These are phyloP conservation scores for Paxillus involutus DNA, from an alignment of 768 basidiomycete species.

Conservation along the genomic window DNA sequence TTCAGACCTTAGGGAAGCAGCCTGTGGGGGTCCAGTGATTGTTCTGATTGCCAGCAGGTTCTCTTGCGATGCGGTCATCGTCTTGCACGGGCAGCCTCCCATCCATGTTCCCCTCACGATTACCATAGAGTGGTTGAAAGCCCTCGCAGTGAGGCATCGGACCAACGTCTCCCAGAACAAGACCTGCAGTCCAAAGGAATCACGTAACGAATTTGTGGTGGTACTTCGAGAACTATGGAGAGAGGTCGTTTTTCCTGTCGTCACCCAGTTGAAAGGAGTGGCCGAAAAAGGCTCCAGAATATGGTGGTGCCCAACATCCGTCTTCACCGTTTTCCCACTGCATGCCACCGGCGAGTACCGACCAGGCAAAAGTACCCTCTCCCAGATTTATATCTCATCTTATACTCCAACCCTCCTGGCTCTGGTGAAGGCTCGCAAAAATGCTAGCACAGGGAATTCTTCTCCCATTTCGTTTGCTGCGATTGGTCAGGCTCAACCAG, in stretches of 20 bases:
- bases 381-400: slow-evolving; percentile 10
- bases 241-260: slow-evolving; percentile 6
- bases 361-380: too few relatives aligned
- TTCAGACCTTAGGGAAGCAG: slow-evolving; percentile 2
- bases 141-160: neutral
- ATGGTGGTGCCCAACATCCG: too few relatives aligned
- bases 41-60: neutral
- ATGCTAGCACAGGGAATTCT: too few relatives aligned
- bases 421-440: neutral
- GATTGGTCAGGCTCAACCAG: neutral
- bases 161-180: neutral
- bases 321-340: too few relatives aligned
- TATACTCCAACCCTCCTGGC: slow-evolving; percentile 20
- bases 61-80: slow-evolving; percentile 8
- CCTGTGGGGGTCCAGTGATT: slow-evolving; percentile 1
- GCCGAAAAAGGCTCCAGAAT: neutral
- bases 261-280: neutral
- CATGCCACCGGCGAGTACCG: neutral
- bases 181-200: neutral
- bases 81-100: neutral
- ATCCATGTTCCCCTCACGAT: neutral
- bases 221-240: slow-evolving; percentile 12
- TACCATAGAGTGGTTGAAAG: neutral
- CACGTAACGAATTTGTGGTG: neutral
- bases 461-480: slow-evolving; percentile 3